phyloP scores from a whole-genome alignment of 1,284 basidiomycete species.

The Amylostereum chailletii region DNA sequence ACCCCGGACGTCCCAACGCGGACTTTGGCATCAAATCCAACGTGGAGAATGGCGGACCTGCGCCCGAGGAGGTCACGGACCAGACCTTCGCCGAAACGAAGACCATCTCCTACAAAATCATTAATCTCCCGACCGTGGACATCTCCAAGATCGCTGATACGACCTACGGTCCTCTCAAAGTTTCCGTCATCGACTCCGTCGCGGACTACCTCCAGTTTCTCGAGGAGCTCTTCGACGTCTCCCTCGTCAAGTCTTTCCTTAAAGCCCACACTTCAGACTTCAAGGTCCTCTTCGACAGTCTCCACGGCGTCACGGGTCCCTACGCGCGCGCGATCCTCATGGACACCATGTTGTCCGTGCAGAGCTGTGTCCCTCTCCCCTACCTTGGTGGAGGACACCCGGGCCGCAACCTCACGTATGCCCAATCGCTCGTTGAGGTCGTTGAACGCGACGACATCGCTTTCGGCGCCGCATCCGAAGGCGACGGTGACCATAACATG shows the following conservation, averaged over 20 bases:
- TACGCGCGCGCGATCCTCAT: constrained; percentile 91
- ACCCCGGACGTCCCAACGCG: constrained; percentile 94
- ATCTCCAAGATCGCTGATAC: constrained; percentile 78
- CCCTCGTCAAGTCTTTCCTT: constrained; percentile 87
- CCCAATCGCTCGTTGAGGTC: constrained; percentile 86
- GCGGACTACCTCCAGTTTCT: constrained; percentile 83
- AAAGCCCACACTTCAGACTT: constrained; percentile 60
- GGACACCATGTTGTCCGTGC: constrained; percentile 73
- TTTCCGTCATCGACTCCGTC: constrained; percentile 93
- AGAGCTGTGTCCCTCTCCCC: constrained; percentile 87
- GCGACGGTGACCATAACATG: constrained; percentile 99
- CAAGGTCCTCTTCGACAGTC: constrained; percentile 90
- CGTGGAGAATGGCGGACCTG: constrained; percentile 93
- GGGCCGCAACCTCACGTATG: constrained; percentile 98
- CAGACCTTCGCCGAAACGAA: constrained; percentile 91
- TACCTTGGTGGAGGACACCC: constrained; percentile 98
- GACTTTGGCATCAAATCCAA: constrained; percentile 99
- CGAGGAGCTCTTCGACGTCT: constrained; percentile 91
- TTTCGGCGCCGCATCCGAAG: constrained; percentile 96
- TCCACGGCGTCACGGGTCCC: constrained; percentile 96
- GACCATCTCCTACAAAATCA: constrained; percentile 82
- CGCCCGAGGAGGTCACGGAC: constrained; percentile 91
- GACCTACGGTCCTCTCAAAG: constrained; percentile 75
- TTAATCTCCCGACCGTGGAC: constrained; percentile 63
- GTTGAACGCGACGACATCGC: constrained; percentile 84